Evolutionary conservation across 768 basidiomycete species (phyloP).

Genomic region (Ramaria sp.): DNA sequence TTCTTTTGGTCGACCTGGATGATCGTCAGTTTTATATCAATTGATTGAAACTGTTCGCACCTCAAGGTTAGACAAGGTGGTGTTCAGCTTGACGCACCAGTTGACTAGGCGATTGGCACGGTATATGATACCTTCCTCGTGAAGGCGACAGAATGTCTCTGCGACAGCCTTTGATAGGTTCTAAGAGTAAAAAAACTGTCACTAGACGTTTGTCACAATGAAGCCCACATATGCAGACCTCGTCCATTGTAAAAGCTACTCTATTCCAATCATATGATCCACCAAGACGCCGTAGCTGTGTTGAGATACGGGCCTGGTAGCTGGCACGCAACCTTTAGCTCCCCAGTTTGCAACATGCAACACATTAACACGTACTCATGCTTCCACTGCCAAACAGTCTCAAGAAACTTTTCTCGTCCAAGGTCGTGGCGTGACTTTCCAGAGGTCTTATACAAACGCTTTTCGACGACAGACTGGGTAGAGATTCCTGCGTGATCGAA

Average conservation of each 20-base stretch:
- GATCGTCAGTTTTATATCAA: neutral
- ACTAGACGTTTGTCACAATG: too few relatives aligned
- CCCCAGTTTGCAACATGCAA: neutral
- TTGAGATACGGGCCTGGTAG: constrained; percentile 88
- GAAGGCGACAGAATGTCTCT: constrained; percentile 83
- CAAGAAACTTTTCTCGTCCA: constrained; percentile 86
- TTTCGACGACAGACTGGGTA: constrained; percentile 96
- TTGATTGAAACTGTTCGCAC: constrained; percentile 25
- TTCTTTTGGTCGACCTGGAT: constrained; percentile 84
- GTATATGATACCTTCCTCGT: constrained; percentile 88
- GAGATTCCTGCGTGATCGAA: constrained; percentile 99
- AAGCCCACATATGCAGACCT: constrained; percentile 32
- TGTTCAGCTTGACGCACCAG: constrained; percentile 95
- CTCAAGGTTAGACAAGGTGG: constrained; percentile 96
- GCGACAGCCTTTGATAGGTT: constrained; percentile 76
- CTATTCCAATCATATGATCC: constrained; percentile 94
- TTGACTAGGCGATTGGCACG: constrained; percentile 95
- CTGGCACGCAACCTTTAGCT: constrained; percentile 27
- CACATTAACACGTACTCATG: constrained; percentile 56
- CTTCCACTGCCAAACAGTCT: constrained; percentile 93
- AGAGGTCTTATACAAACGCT: constrained; percentile 72
- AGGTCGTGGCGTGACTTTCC: constrained; percentile 85
- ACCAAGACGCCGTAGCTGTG: constrained; percentile 79
- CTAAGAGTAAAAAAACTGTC: too few relatives aligned
- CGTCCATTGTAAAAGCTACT: constrained; percentile 91